Base-by-base conservation (phyloP, 345 rosid species). In the Erysimum cheiranthoides region DNA sequence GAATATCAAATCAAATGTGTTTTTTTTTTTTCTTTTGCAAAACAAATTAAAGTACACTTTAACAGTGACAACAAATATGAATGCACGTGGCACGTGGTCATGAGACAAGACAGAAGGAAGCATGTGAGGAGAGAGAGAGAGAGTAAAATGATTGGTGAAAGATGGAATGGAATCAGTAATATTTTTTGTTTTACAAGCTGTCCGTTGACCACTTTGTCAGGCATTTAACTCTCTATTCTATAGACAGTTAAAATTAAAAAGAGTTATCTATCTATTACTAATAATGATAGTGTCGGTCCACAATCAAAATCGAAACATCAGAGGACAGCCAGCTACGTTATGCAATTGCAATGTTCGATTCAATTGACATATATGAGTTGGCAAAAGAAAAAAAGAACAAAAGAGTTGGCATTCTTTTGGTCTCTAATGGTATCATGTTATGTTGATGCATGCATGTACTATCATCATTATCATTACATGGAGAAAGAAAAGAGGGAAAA, bases 181-280 rank as follows among this genome's bases (percentile, higher is more conserved):
- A 11, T 67, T 8, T 14, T 34, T 17, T 11, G 18, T 61, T 61
- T 70, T 77, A 77, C 80, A 77, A 70, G 61, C 80, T 77, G 80
- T 77, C 75, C 76, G 66, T 77, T 77, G 80, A 77, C 80, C 61
- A 70, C 80, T 77, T 77, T 70, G 80, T 70, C 76, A 70, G 63
- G 59, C 28, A 66, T 11, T 38, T 9, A 52, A 52, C 6, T 34
- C 36, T 32, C 34, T 21, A 21, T 21, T 62, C 12, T 17, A 30
- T 25, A 53, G 50, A 49, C 21, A 27, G 63, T 59, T 9, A 40
- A 57, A 39, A 52, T 40, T 12, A 9, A 54, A 50, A 27, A n/a
- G 71, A 50, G 47, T 28, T 27, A 35, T 52, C 32, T 35, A 36
- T 21, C 17, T 21, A 27, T 65, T 2, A 68, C 8, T 12, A 52